Conservation (phyloP, 768 basidiomycete species). For the Mrakia hoshinonis region DNA sequence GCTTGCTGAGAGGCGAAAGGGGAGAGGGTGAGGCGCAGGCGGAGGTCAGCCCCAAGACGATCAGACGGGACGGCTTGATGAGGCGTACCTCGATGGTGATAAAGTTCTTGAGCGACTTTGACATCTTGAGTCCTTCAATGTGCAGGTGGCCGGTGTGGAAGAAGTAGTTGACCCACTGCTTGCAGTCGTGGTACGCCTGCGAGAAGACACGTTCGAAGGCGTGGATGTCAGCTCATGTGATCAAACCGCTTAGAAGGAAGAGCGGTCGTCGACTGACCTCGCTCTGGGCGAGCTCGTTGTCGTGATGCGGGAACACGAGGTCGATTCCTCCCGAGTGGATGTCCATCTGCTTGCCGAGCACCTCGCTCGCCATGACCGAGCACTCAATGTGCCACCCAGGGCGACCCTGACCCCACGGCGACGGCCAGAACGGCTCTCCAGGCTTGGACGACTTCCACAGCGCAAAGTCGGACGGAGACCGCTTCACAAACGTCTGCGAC, state of each 20-base stretch:
- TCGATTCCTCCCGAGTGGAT: slow-evolving; percentile 97
- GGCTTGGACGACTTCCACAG: slow-evolving; percentile 95
- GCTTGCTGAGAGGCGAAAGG: slow-evolving; percentile 56
- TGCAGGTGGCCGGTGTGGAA: slow-evolving; percentile 96
- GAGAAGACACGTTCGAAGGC: not conserved
- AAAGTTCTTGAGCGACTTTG: slow-evolving; percentile 97
- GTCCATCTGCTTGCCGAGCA: slow-evolving; percentile 85
- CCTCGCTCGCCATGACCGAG: slow-evolving; percentile 90
- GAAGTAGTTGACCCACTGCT: slow-evolving; percentile 97
- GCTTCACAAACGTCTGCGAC: slow-evolving; percentile 50
- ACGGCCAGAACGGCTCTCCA: slow-evolving; percentile 93
- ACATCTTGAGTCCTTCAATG: slow-evolving; percentile 98
- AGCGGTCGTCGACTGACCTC: slow-evolving; percentile 51
- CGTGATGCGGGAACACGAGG: slow-evolving; percentile 97
- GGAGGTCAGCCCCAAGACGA: not conserved
- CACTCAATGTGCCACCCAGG: slow-evolving; percentile 99
- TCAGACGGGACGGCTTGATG: not conserved
- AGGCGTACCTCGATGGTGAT: slow-evolving; percentile 63
- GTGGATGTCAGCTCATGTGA: not conserved
- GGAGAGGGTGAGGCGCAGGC: no score
- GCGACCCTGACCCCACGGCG: slow-evolving; percentile 89
- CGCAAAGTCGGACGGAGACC: slow-evolving; percentile 86
- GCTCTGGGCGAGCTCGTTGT: slow-evolving; percentile 95
- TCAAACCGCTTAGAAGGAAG: not conserved
- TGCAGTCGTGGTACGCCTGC: slow-evolving; percentile 85